A percentile compares a stretch with the other conserved stretches of the same genome.
These are phyloP conservation scores for Cladosporium sp. DNA, from an alignment of 2,329 filamentous ascomycete species.

Conservation along the genomic window DNA sequence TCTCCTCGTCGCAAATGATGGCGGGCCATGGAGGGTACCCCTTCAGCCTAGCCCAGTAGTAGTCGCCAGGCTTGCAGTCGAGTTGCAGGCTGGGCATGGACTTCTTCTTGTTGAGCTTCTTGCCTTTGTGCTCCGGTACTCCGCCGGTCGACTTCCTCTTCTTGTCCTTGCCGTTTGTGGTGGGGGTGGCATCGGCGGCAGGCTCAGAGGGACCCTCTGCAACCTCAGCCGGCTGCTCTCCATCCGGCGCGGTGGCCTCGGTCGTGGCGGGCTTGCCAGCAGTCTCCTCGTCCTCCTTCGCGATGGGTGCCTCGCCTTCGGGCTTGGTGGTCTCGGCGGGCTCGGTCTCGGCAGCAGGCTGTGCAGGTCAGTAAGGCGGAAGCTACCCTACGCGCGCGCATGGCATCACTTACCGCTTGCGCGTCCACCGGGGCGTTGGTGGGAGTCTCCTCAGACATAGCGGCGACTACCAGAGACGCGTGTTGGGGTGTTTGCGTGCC, in stretches of 20 bases:
- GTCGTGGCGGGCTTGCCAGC: constrained; percentile 24
- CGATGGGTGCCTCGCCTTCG: constrained; percentile 22
- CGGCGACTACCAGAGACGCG: constrained; percentile 15
- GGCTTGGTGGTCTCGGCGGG: constrained; percentile 18
- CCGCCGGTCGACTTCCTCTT: constrained; percentile 59
- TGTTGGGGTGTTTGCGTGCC: neutral
- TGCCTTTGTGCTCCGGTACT: constrained; percentile 62
- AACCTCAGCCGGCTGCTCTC: constrained; percentile 21
- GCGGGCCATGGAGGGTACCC: constrained; percentile 93
- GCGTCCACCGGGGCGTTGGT: constrained; percentile 24
- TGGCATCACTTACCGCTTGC: constrained; percentile 23
- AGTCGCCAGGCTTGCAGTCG: constrained; percentile 83
- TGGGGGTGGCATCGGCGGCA: constrained; percentile 22
- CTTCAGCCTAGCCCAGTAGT: constrained; percentile 89
- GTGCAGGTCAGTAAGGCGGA: neutral
- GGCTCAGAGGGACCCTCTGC: constrained; percentile 17
- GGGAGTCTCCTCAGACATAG: constrained; percentile 30
- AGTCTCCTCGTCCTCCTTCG: constrained; percentile 26
- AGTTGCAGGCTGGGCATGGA: constrained; percentile 63
- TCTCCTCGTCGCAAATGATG: constrained; percentile 88
- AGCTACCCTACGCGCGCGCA: constrained; percentile 6
- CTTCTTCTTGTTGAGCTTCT: constrained; percentile 82
- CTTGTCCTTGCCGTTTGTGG: constrained; percentile 28
- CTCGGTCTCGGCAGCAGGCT: constrained; percentile 13
- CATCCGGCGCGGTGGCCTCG: constrained; percentile 23